Conservation (phyloP, 257 asterid species). For the Przewalskia tangutica region DNA sequence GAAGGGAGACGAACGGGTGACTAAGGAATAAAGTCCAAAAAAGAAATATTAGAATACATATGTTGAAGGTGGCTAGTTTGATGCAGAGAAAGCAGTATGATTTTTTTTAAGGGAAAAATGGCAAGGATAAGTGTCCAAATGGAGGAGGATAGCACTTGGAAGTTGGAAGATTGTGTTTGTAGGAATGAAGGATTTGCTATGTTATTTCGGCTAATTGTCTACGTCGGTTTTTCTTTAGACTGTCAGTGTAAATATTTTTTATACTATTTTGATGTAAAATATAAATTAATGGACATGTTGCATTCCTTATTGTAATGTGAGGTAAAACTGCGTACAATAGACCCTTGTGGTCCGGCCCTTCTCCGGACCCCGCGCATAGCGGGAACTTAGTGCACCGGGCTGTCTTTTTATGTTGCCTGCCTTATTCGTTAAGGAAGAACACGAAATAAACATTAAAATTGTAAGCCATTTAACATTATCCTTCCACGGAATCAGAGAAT, state of each 20-base stretch:
- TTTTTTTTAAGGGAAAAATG: background rate
- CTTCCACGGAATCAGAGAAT: background rate
- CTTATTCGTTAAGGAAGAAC: background rate
- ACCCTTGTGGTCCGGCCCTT: too few species aligned
- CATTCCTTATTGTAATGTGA: background rate
- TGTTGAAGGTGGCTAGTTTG: background rate
- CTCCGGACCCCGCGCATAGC: too few species aligned
- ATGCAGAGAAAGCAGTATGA: background rate
- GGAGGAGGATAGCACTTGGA: conserved; percentile 9
- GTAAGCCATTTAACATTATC: background rate
- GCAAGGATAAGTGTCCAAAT: background rate
- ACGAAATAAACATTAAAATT: background rate
- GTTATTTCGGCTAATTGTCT: conserved; percentile 4
- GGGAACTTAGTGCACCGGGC: too few species aligned
- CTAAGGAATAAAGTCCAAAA: conserved; percentile 5
- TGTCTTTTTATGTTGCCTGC: too few species aligned
- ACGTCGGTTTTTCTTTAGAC: background rate
- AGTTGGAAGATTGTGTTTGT: conserved; percentile 7
- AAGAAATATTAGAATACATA: background rate
- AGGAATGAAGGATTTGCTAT: conserved; percentile 9
- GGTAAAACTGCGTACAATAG: too few species aligned
- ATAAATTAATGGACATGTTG: background rate
- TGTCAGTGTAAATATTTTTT: background rate
- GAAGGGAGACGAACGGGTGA: background rate
- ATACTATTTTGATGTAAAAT: background rate